Evolutionary conservation across 345 rosid genomes (phyloP), one percentile per base, ranked within the genome.

Genomic region (Raphanus sativus): DNA sequence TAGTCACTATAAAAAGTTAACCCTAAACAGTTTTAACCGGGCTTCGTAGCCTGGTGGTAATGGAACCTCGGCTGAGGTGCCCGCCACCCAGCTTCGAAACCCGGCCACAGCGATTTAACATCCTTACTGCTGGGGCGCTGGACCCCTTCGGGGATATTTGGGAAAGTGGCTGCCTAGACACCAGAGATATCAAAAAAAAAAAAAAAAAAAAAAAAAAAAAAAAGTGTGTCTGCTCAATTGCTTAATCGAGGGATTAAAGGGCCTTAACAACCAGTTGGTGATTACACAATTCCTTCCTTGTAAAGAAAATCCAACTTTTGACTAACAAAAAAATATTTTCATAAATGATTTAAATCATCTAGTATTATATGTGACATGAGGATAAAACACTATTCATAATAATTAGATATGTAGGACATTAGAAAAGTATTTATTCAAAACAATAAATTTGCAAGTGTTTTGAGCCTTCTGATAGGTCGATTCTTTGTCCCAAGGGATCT

Each of bases 231-330:
- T 70, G 69, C 66, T 81, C 82, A 67, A 75, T 89, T 85, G 88
- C 91, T 86, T 86, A 87, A 86, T 80, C 40, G 80, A 77, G 84
- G 85, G 85, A 81, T 84, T 86, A 82, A 78, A 80, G 67, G 61
- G 24, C 7, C 87, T 85, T 88, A 87, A 88, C 95, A 13, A 88
- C 92, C 88, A 86, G 92, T 88, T 74, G 95, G 95, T 90, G 76
- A 75, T 50, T 58, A 56, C 69, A 61, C 65, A 79, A 67, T 73
- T 54, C 61, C 61, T 73, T 79, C 65, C 65, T 67, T 73, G 65
- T 13, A 67, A 79, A 65, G 54, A 62, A 73, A 67, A 48, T 12
- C 58, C 26, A 73, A 50, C 68, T 24, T 25, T 33, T 77, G 33
- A 65, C 72, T 78, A 65, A 58, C 30, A 65, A 21, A 15, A 42